Base-by-base conservation (phyloP, 768 basidiomycete genomes). In the Clavaria fumosa region DNA sequence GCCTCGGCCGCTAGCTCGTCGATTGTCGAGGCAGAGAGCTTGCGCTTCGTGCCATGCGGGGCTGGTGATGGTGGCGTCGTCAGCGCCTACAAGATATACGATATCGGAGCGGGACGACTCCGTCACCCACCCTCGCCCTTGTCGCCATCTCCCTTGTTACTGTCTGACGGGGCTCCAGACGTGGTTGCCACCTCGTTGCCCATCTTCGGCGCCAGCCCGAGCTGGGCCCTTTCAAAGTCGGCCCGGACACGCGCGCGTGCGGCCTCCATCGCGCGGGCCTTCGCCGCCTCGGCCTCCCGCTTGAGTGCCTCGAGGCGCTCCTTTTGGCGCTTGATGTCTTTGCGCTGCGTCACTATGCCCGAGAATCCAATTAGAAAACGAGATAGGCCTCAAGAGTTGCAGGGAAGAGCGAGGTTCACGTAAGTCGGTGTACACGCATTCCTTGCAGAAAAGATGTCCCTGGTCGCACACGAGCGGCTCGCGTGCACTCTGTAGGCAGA, bases 381-480 rank as follows among this genome's bases (percentile, higher is more conserved):
- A 53, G 34, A 49, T 32, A 31, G 32, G 26, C 14, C 20, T 35
- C 23, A 14, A 19, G 11, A 7, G 10, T n/a, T 12, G 27, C 7
- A 5, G 28, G 23, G 2, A 6, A 9, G 20, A 38, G 14, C 19
- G 22, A 20, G 23, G 61, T 78, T 53, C 60, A 84, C 82, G 54
- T 20, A 93, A 71, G 51, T 91, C 85, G 1, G 79, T 73, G 42
- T 90, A 75, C 18, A 80, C 79, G 49, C 95, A 97, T 59, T 96
- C 93, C 53, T 82, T 86, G 67, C 95, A 99, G 55, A 89, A 97
- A 17, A 97, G 47, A 57, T 97, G 95, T 0, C 95, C 95, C 35
- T 83, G 70, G 20, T 63, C 55, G 50, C 95, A 97, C 7, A 78
- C 71, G 23, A 91, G 63, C 0, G 93, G 88, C 36, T 89, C 80